Base-by-base conservation (phyloP, 1,284 basidiomycete species). In the Cronartium quercuum region DNA sequence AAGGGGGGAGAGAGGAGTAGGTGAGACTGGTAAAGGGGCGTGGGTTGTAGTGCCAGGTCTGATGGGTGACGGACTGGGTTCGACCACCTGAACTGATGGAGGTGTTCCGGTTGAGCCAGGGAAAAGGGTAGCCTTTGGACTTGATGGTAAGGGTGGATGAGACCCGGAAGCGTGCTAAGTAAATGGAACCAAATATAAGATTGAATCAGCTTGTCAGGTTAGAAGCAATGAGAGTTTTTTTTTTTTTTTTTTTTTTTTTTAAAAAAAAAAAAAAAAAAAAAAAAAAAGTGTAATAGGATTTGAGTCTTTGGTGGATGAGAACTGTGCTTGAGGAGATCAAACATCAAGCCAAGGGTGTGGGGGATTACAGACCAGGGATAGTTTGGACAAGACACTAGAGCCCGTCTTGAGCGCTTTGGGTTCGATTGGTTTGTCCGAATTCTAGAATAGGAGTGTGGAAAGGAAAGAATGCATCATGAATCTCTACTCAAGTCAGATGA, bases 321-420 rank as follows among this genome's bases (percentile, higher is more conserved):
- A 29, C 29, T 29, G 29, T 29, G 29, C 29, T 29, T 29, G 29
- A 29, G 29, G 29, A 29, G 29, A 29, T 29, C 2, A 2, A 29
- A 2, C 29, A 29, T 29, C 29, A 29, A 29, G 29, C 29, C 29
- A 29, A 29, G 29, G 29, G 29, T 29, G 29, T 29, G 29, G 29
- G 29, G 21, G 34, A 24, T 24, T 21, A 57, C 55, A 3, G 5
- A 57, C 55, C 55, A 57, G 34, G 21, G 55, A 29, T 12, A 57
- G 13, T 13, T 57, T 57, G 15, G 21, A 6, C 15, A 29, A 57
- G 9, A 29, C 55, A 57, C 55, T 57, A 21, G 71, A 67, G 18
- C 47, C 34, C 9, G 41, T 47, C 62, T 66, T 66, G 57, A 75
- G 41, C 21, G 61, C 66, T 62, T 75, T 75, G 63, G 71, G 71